phyloP scores from a whole-genome alignment of 2,329 filamentous ascomycete genomes.

The Cordyceps tenuipes region DNA sequence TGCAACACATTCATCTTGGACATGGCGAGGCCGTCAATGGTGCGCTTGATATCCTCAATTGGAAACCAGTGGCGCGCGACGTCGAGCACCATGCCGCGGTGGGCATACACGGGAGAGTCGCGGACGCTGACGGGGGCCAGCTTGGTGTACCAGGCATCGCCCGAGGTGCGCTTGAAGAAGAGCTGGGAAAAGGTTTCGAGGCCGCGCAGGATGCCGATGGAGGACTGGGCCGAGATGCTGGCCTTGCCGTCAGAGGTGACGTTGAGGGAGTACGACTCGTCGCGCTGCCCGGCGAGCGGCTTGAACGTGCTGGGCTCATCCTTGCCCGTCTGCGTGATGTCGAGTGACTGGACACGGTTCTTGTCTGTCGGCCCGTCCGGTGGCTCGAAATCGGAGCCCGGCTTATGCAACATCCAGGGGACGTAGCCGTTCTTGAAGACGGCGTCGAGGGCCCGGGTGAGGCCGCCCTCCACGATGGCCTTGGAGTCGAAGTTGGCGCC shows the following conservation, averaged over 20 bases:
- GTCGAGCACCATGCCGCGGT: conserved; percentile 65
- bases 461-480: conserved; percentile 46
- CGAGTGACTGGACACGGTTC: conserved; percentile 49
- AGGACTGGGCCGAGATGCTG: conserved; percentile 55
- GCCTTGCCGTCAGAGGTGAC: conserved; percentile 51
- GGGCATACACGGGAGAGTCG: conserved; percentile 51
- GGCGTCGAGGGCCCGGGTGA: conserved; percentile 51
- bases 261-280: conserved; percentile 67
- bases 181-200: conserved; percentile 72
- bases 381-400: conserved; percentile 59
- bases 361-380: conserved; percentile 26
- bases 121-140: conserved; percentile 61
- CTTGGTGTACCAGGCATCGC: conserved; percentile 52
- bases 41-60: conserved; percentile 58
- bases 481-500: conserved; percentile 37
- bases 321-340: conserved; percentile 49
- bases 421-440: conserved; percentile 63
- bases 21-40: conserved; percentile 67
- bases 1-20: conserved; percentile 81
- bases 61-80: conserved; percentile 65
- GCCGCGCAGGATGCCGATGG: conserved; percentile 62
- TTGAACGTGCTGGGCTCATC: conserved; percentile 50
- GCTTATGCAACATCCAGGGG: conserved; percentile 68
- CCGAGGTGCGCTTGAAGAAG: conserved; percentile 61
- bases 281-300: conserved; percentile 53